Percentiles rank a stretch among this genome's conserved stretches.
Conservation (phyloP, 2,329 filamentous ascomycete species). For the Bertia moriformis region DNA sequence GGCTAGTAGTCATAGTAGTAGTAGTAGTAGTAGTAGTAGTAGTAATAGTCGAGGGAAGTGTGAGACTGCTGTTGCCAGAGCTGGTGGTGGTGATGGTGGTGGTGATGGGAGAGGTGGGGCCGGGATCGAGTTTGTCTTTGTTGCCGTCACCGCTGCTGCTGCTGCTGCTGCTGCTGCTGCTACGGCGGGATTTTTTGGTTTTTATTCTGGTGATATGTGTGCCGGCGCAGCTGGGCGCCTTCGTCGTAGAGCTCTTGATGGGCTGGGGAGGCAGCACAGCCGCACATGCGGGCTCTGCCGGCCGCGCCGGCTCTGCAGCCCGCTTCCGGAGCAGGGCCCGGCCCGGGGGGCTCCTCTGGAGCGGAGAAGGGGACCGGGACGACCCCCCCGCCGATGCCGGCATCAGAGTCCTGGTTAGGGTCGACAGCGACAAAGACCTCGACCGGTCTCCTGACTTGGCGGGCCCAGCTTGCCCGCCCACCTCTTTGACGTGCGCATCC, state of each 20-base stretch:
- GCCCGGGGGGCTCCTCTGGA: constrained; percentile 9
- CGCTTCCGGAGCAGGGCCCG: constrained; percentile 11
- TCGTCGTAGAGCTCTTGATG: no score
- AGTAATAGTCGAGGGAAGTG: no score
- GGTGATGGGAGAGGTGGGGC: constrained; percentile 9
- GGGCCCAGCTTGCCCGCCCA: no score
- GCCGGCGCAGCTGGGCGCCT: background rate
- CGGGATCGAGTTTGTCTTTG: constrained; percentile 21
- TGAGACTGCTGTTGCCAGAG: constrained; percentile 13
- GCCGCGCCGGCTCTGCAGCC: constrained; percentile 13
- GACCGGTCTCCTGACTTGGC: no score
- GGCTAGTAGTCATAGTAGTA: no score
- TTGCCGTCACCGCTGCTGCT: constrained; percentile 25
- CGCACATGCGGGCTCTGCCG: constrained; percentile 24
- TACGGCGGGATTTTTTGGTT: constrained; percentile 11
- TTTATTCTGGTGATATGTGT: background rate
- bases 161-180: constrained; percentile 33
- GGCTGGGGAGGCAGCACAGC: no score
- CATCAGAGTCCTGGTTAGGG: background rate
- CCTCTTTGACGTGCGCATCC: no score
- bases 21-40: no score
- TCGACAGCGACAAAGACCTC: no score
- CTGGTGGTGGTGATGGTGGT: constrained; percentile 15
- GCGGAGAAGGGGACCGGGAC: constrained; percentile 32
- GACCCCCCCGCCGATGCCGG: constrained; percentile 19